Evolutionary conservation across 2,329 filamentous ascomycete genomes (phyloP), one percentile per base, ranked within the genome.

Genomic region (Apiospora phragmitis): DNA sequence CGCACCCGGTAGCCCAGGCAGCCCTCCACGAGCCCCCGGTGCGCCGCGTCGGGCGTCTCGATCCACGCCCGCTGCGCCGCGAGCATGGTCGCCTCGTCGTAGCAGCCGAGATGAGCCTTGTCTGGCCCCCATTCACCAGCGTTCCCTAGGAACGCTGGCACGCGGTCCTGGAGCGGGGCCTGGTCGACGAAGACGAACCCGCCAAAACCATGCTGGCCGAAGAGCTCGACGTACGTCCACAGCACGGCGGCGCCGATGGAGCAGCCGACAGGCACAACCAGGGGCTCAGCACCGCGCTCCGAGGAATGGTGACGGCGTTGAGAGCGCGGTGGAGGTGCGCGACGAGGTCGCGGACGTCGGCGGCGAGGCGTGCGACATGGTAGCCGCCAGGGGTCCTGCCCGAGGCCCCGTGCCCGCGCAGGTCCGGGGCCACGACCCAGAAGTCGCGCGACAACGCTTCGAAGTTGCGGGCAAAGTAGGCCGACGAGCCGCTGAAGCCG

Each of bases 41-140:
- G 76, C 35, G 81, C 79, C 14, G 70, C 74, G 16, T 73, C 78
- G 1, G 85, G 81, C 2, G 77, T 76, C 1, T 86, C 82, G 81
- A 83, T 87, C 68, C 85, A 87, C 62, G 84, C 82, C 0, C 86
- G 84, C 85, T 89, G 87, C 73, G 70, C 81, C 0, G 70, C 78
- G 7, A 75, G 73, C 81, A 79, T 78, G n/a, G 76, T 81, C 26
- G 70, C 70, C 75, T 83, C 82, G 67, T 83, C 79, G 68, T 79
- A 83, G 73, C 81, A 83, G 7, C 80, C 80, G 4, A 70, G 72
- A 71, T 83, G 81, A 38, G 80, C 77, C 24, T 69, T 72, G 51
- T 72, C 71, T 45, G 70, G 74, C 69, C 79, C 81, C 81, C 82
- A 83, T 11, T 68, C 72, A 68, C 73, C 77, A 1, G 38, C 38